Conservation (phyloP, 139 green algal genomes). For the Auxenochlorella pyrenoidosa region DNA sequence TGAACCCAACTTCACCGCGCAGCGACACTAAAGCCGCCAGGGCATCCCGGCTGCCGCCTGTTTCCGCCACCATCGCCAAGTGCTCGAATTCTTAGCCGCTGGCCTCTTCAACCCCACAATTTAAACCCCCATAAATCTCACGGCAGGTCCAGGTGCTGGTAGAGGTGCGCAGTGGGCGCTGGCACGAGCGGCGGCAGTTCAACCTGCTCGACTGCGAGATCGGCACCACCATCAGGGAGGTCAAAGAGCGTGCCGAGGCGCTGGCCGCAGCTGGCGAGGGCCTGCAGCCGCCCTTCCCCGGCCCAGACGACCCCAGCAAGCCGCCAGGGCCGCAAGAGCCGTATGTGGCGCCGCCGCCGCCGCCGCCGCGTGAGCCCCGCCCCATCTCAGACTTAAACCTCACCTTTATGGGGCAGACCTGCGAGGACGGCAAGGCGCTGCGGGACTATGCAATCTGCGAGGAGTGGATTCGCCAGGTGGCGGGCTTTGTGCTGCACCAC, state of each 20-base stretch:
- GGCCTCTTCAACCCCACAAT: neutral
- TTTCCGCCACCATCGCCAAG: neutral
- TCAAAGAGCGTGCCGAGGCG: conserved; percentile 16
- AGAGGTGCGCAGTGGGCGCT: conserved; percentile 9
- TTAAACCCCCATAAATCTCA: neutral
- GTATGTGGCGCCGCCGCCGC: neutral
- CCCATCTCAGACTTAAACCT: neutral
- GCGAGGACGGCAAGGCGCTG: neutral
- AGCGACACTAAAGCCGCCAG: no score
- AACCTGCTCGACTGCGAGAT: conserved; percentile 11
- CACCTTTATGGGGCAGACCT: conserved; percentile 4
- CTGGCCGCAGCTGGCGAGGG: neutral
- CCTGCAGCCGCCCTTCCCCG: no score
- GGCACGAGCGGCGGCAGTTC: conserved; percentile 22
- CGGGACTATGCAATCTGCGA: conserved; percentile 19
- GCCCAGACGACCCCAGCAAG: neutral
- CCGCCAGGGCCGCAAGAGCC: neutral
- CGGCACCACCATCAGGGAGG: neutral
- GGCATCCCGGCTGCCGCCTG: neutral
- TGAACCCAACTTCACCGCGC: no score
- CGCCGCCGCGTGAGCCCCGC: neutral
- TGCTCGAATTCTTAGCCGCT: neutral
- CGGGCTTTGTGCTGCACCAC: conserved; percentile 11
- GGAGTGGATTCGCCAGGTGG: conserved; percentile 8
- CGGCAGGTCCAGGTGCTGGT: conserved; percentile 23